Evolutionary conservation across 176 grass and related monocot genomes (phyloP).

Genomic region (Aegilops bicornis): DNA sequence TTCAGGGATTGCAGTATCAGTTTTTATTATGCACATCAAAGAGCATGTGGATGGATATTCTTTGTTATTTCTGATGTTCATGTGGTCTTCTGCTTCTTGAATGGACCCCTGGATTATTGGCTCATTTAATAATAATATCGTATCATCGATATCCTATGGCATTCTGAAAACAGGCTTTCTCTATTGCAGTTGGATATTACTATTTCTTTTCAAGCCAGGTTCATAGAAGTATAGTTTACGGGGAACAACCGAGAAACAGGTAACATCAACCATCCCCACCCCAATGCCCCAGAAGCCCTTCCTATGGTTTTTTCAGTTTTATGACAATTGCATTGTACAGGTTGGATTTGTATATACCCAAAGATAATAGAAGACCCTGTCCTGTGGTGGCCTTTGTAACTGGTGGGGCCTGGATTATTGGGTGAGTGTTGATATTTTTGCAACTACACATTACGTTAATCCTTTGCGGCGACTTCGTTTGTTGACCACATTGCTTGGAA

Average conservation of each 20-base stretch:
- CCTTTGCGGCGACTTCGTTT: background rate
- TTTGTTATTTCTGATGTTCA: conserved; percentile 5
- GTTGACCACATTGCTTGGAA: conserved; percentile 19
- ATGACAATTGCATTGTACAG: conserved; percentile 40
- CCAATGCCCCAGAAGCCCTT: background rate
- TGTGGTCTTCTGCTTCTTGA: background rate
- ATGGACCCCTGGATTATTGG: background rate
- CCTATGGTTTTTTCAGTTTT: conserved; percentile 11
- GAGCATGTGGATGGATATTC: background rate
- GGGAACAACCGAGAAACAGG: conserved; percentile 92
- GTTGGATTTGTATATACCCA: conserved; percentile 92
- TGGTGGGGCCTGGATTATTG: conserved; percentile 98
- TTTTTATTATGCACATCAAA: conserved; percentile 18
- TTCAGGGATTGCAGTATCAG: background rate
- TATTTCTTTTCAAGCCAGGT: conserved; percentile 97
- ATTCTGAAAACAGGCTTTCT: conserved; percentile 21
- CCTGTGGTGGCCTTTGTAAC: conserved; percentile 97
- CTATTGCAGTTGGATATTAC: conserved; percentile 84
- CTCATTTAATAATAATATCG: background rate
- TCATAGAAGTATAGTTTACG: conserved; percentile 91
- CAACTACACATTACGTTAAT: background rate
- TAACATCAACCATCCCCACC: conserved; percentile 24
- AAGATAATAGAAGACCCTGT: conserved; percentile 52
- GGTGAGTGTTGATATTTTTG: conserved; percentile 51
- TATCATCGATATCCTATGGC: background rate